Base-by-base conservation (phyloP, 1,284 basidiomycete species). In the Ustilago vetiveriae region DNA sequence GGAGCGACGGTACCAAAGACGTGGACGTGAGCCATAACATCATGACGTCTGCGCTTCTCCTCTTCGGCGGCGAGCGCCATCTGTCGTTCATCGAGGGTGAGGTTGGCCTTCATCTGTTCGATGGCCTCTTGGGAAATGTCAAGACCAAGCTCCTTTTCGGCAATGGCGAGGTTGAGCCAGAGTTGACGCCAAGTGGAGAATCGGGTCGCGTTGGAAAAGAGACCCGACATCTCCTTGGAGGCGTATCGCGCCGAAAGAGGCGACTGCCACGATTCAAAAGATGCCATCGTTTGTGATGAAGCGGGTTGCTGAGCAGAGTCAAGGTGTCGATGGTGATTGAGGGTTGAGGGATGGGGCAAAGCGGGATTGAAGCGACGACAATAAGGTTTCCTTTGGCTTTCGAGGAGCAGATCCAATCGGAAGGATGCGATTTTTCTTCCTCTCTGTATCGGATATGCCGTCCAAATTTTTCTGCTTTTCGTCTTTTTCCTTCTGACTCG, bases 1-100 rank as follows among this genome's bases (percentile, higher is more conserved):
- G 96, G 96, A 1, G 93, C 94, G 57, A 96, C 91, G 27, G 87
- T 87, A 11, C 95, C 95, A 82, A 97, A 98, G 9, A 93, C 95
- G 84, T 98, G 93, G 36, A 98, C 95, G 83, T 98, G 95, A 0
- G 95, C 95, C 95, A 98, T 98, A 48, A 98, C 94, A 84, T 98
- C 95, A 84, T 98, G 95, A n/a, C 95, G 87, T 24, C 96, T 85
- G 83, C 92, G 94, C 86, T 96, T 98, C 85, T 98, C 95, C 83
- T 98, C 96, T 66, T 88, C 86, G 0, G 93, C 94, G 3, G 95
- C 95, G 50, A 92, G 86, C 72, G 90, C 90, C 83, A 98, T 97
- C 84, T 98, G 96, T 39, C 89, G 88, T 38, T 89, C 90, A 67
- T 94, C 92, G 33, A 98, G 85, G 50, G 88, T 83, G 47, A 98